Conservation (phyloP, 1,139 yeast species). For the Wickerhamomyces sp. region DNA sequence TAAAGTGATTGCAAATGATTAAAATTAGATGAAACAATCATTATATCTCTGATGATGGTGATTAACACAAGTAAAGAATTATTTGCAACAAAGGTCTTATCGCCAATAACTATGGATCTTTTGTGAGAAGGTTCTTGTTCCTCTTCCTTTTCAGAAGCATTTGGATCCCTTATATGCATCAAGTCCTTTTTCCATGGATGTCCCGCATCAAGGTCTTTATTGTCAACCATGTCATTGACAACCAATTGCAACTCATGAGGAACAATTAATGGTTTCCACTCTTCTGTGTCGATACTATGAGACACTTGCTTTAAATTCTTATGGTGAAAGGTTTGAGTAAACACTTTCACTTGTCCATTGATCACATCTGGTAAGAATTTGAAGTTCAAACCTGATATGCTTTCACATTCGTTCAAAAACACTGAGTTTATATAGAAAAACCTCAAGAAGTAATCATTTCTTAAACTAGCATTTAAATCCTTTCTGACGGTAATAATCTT, state of each 20-base stretch:
- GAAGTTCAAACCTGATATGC: constrained; percentile 67
- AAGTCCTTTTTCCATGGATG: constrained; percentile 16
- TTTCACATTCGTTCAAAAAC: constrained; percentile 81
- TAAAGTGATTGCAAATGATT: constrained; percentile 13
- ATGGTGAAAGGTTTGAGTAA: constrained; percentile 54
- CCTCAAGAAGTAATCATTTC: constrained; percentile 53
- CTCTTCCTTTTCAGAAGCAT: constrained; percentile 5
- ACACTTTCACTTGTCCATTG: constrained; percentile 61
- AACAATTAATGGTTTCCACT: constrained; percentile 71
- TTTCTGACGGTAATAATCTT: constrained; percentile 76
- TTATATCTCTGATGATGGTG: constrained; percentile 25
- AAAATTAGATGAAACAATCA: constrained; percentile 25
- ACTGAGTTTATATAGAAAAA: constrained; percentile 64
- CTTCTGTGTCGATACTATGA: constrained; percentile 57
- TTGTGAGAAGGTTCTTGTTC: constrained; percentile 27
- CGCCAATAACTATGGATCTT: constrained; percentile 37
- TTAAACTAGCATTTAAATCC: constrained; percentile 59
- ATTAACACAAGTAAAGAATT: constrained; percentile 29
- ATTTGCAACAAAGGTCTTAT: constrained; percentile 38
- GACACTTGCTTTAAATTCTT: constrained; percentile 41
- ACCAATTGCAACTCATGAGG: constrained; percentile 44
- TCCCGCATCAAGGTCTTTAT: constrained; percentile 45
- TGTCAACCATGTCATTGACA: constrained; percentile 52
- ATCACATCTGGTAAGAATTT: constrained; percentile 63
- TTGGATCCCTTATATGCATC: constrained; percentile 8